Evolutionary conservation across 2,329 filamentous ascomycete genomes (phyloP), one percentile per base, ranked within the genome.

Genomic region (Fusarium sp.): DNA sequence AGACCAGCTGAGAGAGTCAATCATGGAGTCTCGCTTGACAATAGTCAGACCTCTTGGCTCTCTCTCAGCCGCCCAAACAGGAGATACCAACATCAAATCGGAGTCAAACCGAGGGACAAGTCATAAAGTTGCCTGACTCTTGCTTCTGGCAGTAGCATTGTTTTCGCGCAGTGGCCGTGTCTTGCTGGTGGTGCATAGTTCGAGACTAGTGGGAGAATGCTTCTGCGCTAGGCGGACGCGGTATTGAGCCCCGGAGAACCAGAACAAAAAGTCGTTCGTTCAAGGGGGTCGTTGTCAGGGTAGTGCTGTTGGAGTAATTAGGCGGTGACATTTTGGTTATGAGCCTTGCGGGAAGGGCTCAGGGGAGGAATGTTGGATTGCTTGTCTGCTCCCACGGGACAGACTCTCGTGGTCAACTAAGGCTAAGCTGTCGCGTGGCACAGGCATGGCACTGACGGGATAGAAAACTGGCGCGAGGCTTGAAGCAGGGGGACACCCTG

Each of bases 371-470:
- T 55, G 20, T 23, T 40, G 18, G 38, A 42, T 20, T 20, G 29
- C 31, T 23, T 34, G 50, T 54, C 50, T 46, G 13, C 42, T 46
- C 14, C 42, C 42, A 25, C 42, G 44, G 23, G 44, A 46, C 14
- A 27, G 42, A 49, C 44, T 49, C 42, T 49, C 14, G 23, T 16
- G 42, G 42, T 16, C 42, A 6, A 51, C 27, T 20, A 14, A 51
- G 29, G 11, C 57, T 58, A 54, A 64, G 54, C 46, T 69, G 67
- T 72, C 71, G 71, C 69, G 64, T 73, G 71, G 49, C 71, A 70
- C 64, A 59, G 67, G 67, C 71, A 69, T 73, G 69, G 71, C 71
- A 73, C 70, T 71, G 70, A 73, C 65, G 59, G 42, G 23, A 36
- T 29, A 29, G 44, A 51, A 20, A 31, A 33, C 58, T 50, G 58